These are phyloP conservation scores for Thuja plicata DNA, from an alignment of 83 land plant genomes.

Conservation along the genomic window DNA sequence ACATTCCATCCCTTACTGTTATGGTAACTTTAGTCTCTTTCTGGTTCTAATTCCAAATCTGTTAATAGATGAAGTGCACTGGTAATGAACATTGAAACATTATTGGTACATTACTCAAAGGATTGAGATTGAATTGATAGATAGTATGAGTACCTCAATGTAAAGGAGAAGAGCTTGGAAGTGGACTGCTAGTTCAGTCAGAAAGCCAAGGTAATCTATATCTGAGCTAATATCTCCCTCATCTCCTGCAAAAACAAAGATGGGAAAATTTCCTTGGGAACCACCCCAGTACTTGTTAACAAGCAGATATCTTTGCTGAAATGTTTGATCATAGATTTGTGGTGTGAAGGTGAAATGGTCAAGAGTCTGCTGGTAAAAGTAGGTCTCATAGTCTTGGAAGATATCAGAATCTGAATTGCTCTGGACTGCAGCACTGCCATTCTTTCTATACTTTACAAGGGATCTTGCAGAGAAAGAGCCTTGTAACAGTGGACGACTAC, in stretches of 20 bases:
- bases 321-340: constrained; percentile 3
- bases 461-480: neutral
- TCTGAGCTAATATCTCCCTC: constrained; percentile 29
- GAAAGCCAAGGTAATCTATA: constrained; percentile 19
- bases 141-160: constrained; percentile 43
- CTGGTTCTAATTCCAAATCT: too few relatives aligned
- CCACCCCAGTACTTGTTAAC: constrained; percentile 35
- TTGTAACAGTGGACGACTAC: neutral
- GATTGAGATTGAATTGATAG: neutral
- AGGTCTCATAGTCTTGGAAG: neutral
- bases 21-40: too few relatives aligned
- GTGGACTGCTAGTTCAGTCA: constrained; percentile 35
- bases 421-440: neutral
- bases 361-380: constrained; percentile 24
- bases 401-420: neutral
- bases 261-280: constrained; percentile 23
- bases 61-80: too few relatives aligned
- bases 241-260: constrained; percentile 41
- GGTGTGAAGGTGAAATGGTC: constrained; percentile 47
- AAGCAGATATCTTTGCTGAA: constrained; percentile 46
- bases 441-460: neutral
- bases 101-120: neutral
- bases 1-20: too few relatives aligned
- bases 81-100: neutral
- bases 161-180: constrained; percentile 54